Conservation (phyloP, 2,329 filamentous ascomycete species). For the Zopfia rhizophila region DNA sequence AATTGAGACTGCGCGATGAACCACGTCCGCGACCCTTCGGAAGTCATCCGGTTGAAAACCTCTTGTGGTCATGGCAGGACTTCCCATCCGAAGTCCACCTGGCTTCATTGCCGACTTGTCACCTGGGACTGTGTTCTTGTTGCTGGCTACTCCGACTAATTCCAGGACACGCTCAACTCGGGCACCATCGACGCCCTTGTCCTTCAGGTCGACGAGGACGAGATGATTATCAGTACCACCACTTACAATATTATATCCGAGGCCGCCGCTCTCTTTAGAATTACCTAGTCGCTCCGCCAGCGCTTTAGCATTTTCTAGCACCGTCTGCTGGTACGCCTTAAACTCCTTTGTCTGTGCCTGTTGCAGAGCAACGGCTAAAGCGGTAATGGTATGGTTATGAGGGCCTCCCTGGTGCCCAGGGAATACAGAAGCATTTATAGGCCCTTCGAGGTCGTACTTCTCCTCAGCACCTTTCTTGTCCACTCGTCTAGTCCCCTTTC, state of each 20-base stretch:
- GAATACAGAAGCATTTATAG: conserved; percentile 99
- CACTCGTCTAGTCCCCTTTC: conserved; percentile 91
- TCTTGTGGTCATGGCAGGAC: conserved; percentile 95
- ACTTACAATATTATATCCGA: conserved; percentile 93
- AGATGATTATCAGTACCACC: conserved; percentile 98
- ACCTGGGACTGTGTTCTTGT: conserved; percentile 98
- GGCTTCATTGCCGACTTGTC: conserved; percentile 97
- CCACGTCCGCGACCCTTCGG: conserved; percentile 67
- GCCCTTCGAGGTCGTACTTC: conserved; percentile 92
- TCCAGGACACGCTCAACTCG: conserved; percentile 96
- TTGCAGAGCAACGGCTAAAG: conserved; percentile 91
- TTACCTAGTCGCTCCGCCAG: conserved; percentile 77
- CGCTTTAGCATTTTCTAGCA: conserved; percentile 92
- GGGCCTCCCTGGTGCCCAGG: conserved; percentile 98
- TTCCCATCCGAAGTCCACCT: conserved; percentile 93
- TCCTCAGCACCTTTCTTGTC: conserved; percentile 93
- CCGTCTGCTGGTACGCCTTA: conserved; percentile 91
- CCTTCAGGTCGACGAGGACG: conserved; percentile 92
- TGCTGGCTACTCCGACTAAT: conserved; percentile 98
- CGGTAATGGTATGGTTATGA: conserved; percentile 99
- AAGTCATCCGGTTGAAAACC: conserved; percentile 95
- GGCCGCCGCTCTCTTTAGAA: conserved; percentile 74
- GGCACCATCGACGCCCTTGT: conserved; percentile 87
- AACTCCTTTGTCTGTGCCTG: conserved; percentile 93
- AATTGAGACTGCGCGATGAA: conserved; percentile 54